phyloP scores from a whole-genome alignment of 148 eudicot species.

The Vaccinium macrocarpon region DNA sequence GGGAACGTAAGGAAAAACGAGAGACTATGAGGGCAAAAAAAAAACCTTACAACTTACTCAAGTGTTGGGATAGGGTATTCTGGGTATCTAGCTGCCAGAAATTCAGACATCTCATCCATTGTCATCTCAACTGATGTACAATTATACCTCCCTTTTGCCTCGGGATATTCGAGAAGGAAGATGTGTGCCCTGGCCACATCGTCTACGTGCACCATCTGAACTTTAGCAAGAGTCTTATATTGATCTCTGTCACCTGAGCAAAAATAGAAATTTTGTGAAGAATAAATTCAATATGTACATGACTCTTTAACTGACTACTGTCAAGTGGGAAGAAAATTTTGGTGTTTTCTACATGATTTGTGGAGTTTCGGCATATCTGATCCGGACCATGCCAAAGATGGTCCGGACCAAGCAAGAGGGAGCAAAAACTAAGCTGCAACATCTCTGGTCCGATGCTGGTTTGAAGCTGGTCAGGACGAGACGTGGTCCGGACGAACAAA shows the following conservation, averaged over 20 bases:
- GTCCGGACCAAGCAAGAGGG: too few relatives aligned
- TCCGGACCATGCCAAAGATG: too few relatives aligned
- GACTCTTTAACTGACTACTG: neutral
- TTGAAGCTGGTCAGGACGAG: too few relatives aligned
- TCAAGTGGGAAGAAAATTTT: too few relatives aligned
- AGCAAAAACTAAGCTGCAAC: too few relatives aligned
- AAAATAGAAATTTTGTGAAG: neutral
- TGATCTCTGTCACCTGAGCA: constrained; percentile 17
- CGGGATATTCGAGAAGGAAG: constrained; percentile 28
- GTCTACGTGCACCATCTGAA: constrained; percentile 26
- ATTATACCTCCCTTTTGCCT: constrained; percentile 33
- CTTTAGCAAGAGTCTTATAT: neutral
- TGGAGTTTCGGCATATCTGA: too few relatives aligned
- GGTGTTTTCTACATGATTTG: too few relatives aligned
- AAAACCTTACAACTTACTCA: constrained; percentile 20
- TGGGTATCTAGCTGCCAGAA: constrained; percentile 25
- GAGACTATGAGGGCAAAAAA: too few relatives aligned
- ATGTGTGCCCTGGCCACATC: constrained; percentile 34
- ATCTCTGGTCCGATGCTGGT: too few relatives aligned
- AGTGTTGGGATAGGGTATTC: constrained; percentile 22
- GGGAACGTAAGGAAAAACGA: too few relatives aligned
- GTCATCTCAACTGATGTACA: constrained; percentile 16
- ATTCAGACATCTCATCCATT: constrained; percentile 17
- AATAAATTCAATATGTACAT: neutral
- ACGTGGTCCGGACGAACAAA: too few relatives aligned